Evolutionary conservation across 352 stramenopile species (phyloP).

Genomic region (Phytophthora idaei): DNA sequence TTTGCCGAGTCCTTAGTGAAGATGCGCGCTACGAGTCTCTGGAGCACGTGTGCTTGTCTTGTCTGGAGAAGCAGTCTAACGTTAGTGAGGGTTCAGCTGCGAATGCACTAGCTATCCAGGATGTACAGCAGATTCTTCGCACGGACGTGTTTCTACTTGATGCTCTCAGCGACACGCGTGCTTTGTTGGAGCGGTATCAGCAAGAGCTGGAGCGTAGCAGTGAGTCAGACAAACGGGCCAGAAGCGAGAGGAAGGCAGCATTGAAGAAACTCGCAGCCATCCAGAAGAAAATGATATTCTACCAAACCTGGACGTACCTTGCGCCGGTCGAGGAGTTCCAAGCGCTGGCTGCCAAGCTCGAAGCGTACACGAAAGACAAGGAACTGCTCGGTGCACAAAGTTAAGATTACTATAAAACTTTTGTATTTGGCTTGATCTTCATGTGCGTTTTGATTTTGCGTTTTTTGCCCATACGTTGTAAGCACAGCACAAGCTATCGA

Average conservation of each 20-base stretch:
- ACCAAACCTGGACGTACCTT: conserved; percentile 53
- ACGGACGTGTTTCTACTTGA: conserved; percentile 67
- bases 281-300: conserved; percentile 68
- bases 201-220: conserved; percentile 25
- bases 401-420: conserved; percentile 33
- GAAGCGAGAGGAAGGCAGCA: conserved; percentile 29
- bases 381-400: conserved; percentile 14
- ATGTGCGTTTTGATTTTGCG: conserved; percentile 21
- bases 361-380: conserved; percentile 26
- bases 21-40: conserved; percentile 57
- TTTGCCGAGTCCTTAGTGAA: conserved; percentile 52
- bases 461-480: conserved; percentile 30
- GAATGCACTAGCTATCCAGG: conserved; percentile 46
- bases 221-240: conserved; percentile 28
- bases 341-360: conserved; percentile 27
- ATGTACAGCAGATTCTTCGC: conserved; percentile 47
- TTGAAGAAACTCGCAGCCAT: conserved; percentile 38
- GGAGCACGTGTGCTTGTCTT: conserved; percentile 50
- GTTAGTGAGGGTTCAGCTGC: conserved; percentile 7
- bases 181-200: conserved; percentile 45
- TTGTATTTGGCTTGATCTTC: conserved; percentile 36
- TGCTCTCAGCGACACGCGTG: conserved; percentile 55
- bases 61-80: conserved; percentile 36
- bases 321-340: conserved; percentile 29
- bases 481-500: conserved; percentile 34